phyloP scores from a whole-genome alignment of 2,329 filamentous ascomycete species.

The Trichophyton mentagrophytes region DNA sequence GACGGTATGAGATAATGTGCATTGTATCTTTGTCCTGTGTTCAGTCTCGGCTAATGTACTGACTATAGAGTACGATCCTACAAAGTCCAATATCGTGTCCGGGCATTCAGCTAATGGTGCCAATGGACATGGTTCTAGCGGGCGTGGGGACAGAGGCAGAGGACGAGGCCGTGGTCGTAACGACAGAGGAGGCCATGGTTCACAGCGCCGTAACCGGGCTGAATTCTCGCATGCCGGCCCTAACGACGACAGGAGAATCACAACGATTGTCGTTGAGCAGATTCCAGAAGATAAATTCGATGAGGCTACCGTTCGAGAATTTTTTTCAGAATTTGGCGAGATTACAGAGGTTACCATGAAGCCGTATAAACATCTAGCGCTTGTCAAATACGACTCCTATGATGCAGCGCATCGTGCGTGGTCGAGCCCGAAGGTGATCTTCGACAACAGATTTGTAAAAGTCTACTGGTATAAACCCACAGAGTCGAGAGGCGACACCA shows the following conservation, averaged over 20 bases:
- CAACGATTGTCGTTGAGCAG: conserved; percentile 47
- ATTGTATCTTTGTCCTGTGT: neutral
- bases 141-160: conserved; percentile 13
- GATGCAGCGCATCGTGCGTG: conserved; percentile 43
- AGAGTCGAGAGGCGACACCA: conserved; percentile 23
- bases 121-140: conserved; percentile 14
- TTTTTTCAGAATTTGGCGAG: conserved; percentile 46
- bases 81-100: conserved; percentile 33
- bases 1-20: conserved; percentile 21
- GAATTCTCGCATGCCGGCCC: conserved; percentile 43
- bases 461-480: conserved; percentile 47
- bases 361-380: conserved; percentile 40
- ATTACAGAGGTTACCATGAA: conserved; percentile 45
- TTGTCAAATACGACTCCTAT: conserved; percentile 43
- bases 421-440: conserved; percentile 49
- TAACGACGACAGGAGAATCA: conserved; percentile 41
- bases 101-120: conserved; percentile 16
- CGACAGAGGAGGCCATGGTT: conserved; percentile 30
- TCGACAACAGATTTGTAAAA: conserved; percentile 53
- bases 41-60: neutral
- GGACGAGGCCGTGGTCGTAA: conserved; percentile 30
- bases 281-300: conserved; percentile 47
- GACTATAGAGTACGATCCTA: conserved; percentile 42
- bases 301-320: conserved; percentile 41
- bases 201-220: conserved; percentile 33